Base-by-base conservation (phyloP, 2,329 filamentous ascomycete genomes). In the Cercospora nicotianae region DNA sequence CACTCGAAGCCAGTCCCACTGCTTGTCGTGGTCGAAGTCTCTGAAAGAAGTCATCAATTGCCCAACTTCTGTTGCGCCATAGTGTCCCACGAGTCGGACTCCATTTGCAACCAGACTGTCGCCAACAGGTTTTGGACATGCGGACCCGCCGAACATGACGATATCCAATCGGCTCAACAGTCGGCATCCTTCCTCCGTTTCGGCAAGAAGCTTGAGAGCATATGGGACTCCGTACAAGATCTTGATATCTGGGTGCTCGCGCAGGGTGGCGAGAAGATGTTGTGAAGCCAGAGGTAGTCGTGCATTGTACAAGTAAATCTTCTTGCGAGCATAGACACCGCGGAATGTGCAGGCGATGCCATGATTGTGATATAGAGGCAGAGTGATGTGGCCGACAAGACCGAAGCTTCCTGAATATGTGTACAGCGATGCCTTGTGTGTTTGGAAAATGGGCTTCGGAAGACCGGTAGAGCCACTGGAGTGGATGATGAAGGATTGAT, bases 21-120 rank as follows among this genome's bases (percentile, higher is more conserved):
- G 83, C 51, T 83, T 83, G 74, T 90, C 88, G 6, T 33, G 36
- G 1, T 78, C 82, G 2, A 75, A 74, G 0, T 83, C 80, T 9
- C 87, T 80, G 70, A 85, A 83, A 0, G 87, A 88, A 0, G 86
- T 89, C 85, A 89, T 88, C 13, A 90, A 76, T 72, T 87, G 84
- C 5, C 87, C 87, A 1, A 84, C 86, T 74, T 90, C 88, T 0
- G 88, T 90, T 2, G 83, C 85, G 23, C 70, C 78, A 51, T 79
- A 79, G 31, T 78, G 77, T 4, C 72, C 75, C 0, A 77, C 76
- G 10, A 79, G 73, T 59, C 77, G 78, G 36, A 79, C 78, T 9
- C 76, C 77, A 9, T 67, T 60, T 5, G 69, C 70, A 1, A 78
- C 76, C 2, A 79, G 70, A n/a, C 72, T 66, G 55, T 79, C 75